phyloP scores from a whole-genome alignment of 148 eudicot species.

The Rhododendron vialii region DNA sequence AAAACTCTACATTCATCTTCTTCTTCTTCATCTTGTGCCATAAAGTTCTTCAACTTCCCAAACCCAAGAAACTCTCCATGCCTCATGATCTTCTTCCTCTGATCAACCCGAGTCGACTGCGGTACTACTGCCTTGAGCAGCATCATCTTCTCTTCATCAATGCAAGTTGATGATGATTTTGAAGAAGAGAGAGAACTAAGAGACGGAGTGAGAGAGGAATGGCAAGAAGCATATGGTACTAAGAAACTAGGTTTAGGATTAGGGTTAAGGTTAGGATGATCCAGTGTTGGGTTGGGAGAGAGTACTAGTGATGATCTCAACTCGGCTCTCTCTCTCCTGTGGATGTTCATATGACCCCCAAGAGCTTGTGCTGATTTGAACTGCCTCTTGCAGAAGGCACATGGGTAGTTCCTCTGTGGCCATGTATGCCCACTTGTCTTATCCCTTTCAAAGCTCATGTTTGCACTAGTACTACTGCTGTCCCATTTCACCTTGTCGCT shows the following conservation, averaged over 20 bases:
- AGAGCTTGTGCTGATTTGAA: constrained; percentile 84
- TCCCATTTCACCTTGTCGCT: constrained; percentile 26
- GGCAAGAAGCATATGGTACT: neutral
- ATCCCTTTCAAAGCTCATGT: constrained; percentile 38
- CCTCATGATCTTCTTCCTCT: constrained; percentile 5
- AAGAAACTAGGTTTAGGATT: constrained; percentile 31
- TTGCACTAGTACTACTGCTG: neutral
- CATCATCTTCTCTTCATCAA: neutral
- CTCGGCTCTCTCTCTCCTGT: constrained; percentile 72
- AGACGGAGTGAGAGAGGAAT: constrained; percentile 22
- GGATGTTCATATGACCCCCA: constrained; percentile 90
- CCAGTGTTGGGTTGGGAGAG: neutral
- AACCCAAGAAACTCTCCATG: constrained; percentile 15
- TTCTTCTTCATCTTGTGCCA: neutral
- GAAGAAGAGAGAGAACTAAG: constrained; percentile 29
- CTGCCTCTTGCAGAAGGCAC: constrained; percentile 72
- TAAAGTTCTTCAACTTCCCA: constrained; percentile 14
- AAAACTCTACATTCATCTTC: constrained; percentile 22
- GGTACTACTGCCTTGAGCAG: neutral
- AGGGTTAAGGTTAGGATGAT: constrained; percentile 25
- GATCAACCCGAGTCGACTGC: neutral
- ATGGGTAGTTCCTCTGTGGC: constrained; percentile 71
- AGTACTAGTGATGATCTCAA: constrained; percentile 30
- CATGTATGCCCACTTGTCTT: constrained; percentile 45
- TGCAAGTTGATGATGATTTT: constrained; percentile 5